Percentiles rank a stretch among this genome's conserved stretches.
Conservation (phyloP, 1,284 basidiomycete species). For the Malassezia sympodialis region DNA sequence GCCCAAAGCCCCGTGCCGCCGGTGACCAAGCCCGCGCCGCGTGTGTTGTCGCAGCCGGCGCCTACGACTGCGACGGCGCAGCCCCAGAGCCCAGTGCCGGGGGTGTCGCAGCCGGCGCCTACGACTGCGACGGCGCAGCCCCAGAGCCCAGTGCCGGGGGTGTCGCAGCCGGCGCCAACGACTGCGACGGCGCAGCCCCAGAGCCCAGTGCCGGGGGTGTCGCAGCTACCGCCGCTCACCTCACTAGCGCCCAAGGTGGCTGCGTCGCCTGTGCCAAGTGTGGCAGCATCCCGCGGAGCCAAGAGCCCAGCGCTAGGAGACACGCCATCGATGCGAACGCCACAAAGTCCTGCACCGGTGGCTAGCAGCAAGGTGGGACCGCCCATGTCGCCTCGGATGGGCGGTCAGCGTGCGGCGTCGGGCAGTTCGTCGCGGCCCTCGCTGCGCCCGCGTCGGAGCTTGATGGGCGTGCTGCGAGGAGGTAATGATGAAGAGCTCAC, state of each 20-base stretch:
- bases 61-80: not conserved
- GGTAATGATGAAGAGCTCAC: not conserved
- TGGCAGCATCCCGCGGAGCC: not conserved
- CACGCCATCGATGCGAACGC: not conserved
- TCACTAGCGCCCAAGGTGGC: not conserved
- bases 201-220: not conserved
- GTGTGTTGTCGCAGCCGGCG: not conserved
- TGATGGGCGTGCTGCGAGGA: constrained; percentile 1
- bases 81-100: not conserved
- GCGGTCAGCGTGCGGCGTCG: not conserved
- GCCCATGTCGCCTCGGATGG: not conserved
- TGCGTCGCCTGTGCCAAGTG: not conserved
- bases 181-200: not conserved
- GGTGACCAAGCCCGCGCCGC: not conserved
- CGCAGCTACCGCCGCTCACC: not conserved
- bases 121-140: not conserved
- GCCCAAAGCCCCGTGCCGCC: not conserved
- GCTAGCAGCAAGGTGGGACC: not conserved
- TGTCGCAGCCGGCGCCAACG: too few species aligned
- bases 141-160: too few species aligned
- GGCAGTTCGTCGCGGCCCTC: not conserved
- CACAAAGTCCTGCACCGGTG: not conserved
- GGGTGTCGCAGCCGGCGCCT: too few species aligned
- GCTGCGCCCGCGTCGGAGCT: constrained; percentile 2
- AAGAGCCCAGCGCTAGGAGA: not conserved